phyloP scores from a whole-genome alignment of 2,329 filamentous ascomycete species.

The Hymenoscyphus albidus region DNA sequence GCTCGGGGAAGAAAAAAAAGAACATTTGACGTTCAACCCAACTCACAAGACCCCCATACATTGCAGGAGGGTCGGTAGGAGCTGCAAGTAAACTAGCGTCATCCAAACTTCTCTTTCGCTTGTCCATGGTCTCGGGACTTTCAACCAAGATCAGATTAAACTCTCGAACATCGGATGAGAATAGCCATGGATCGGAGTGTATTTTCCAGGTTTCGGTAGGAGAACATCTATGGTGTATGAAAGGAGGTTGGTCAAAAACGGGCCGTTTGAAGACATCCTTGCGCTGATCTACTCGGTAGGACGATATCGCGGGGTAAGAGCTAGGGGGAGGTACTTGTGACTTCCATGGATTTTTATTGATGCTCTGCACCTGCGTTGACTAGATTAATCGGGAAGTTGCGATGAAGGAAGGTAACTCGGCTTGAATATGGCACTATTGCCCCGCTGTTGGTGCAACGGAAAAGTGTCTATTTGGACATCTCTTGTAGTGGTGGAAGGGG shows the following conservation, averaged over 20 bases:
- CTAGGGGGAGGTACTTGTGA: background rate
- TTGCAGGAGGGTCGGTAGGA: background rate
- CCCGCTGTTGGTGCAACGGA: background rate
- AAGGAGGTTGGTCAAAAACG: background rate
- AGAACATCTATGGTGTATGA: background rate
- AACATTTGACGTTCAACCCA: background rate
- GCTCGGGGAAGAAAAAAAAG: background rate
- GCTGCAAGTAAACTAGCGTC: background rate
- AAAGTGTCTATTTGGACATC: background rate
- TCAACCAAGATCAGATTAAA: background rate
- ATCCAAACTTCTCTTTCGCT: background rate
- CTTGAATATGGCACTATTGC: background rate
- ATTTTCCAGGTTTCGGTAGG: background rate
- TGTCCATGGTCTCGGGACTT: background rate
- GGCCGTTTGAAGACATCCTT: background rate
- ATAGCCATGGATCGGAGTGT: background rate
- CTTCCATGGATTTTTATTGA: background rate
- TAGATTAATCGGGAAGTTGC: background rate
- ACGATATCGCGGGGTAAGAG: background rate
- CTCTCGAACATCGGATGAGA: background rate
- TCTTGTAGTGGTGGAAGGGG: background rate
- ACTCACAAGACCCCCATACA: constrained; percentile 1
- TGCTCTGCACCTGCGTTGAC: background rate
- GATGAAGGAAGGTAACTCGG: background rate
- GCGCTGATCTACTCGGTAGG: background rate